These are phyloP conservation scores for Phytophthora cryptogea DNA, from an alignment of 352 stramenopile genomes.

Conservation along the genomic window DNA sequence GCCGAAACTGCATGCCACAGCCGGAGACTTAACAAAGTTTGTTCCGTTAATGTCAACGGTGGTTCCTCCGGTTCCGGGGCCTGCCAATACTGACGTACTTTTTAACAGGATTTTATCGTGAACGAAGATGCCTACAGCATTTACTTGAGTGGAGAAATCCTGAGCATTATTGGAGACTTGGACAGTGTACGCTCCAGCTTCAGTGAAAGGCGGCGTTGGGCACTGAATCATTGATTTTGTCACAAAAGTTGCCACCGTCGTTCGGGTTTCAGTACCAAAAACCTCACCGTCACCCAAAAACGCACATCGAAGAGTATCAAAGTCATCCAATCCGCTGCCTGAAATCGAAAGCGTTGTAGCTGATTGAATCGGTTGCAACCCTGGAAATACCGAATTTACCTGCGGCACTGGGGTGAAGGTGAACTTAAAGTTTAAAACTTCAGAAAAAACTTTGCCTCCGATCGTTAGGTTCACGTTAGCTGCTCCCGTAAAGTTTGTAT, in stretches of 20 bases:
- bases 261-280: not conserved
- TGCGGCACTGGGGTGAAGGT: constrained; percentile 20
- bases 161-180: constrained; percentile 41
- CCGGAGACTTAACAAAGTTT: constrained; percentile 21
- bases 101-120: constrained; percentile 24
- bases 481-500: not conserved
- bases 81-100: constrained; percentile 20
- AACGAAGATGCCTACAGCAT: constrained; percentile 7
- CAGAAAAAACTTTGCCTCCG: constrained; percentile 13
- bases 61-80: constrained; percentile 37
- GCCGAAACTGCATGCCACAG: constrained; percentile 41
- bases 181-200: constrained; percentile 21
- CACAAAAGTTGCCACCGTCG: constrained; percentile 23
- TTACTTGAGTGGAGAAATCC: constrained; percentile 18
- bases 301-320: constrained; percentile 21
- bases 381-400: constrained; percentile 12
- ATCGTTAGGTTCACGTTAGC: constrained; percentile 10
- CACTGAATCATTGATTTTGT: constrained; percentile 39
- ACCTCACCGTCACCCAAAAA: constrained; percentile 10
- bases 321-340: constrained; percentile 27
- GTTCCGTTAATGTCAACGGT: constrained; percentile 31
- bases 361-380: constrained; percentile 15
- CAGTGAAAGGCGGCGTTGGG: constrained; percentile 12
- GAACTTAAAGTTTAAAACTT: constrained; percentile 21
- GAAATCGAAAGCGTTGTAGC: constrained; percentile 30